A percentile compares a stretch with the other conserved stretches of the same genome.
Evolutionary conservation across 73 alveolate species (phyloP).

Genomic region (Stentor roeselii): DNA sequence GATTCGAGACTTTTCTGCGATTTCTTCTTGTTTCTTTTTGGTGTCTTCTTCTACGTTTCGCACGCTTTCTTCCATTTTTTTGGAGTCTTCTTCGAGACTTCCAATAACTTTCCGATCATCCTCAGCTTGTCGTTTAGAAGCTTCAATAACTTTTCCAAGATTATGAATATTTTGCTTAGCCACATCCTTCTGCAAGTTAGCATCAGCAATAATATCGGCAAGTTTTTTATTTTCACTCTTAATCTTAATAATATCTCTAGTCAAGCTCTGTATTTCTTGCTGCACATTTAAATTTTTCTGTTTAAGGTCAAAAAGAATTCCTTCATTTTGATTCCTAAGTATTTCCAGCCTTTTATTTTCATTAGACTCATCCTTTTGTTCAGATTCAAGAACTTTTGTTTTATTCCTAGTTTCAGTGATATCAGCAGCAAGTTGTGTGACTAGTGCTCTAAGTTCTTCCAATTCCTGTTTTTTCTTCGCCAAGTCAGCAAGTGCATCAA

Average conservation of each 20-base stretch:
- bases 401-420: slow-evolving; percentile 1
- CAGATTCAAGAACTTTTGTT: slow-evolving; percentile 23
- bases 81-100: slow-evolving; percentile 47
- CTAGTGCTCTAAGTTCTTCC: slow-evolving; percentile 4
- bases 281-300: slow-evolving; percentile 41
- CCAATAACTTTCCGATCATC: slow-evolving; percentile 39
- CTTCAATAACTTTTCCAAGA: slow-evolving; percentile 70
- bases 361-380: slow-evolving; percentile 22
- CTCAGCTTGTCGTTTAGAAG: slow-evolving; percentile 58
- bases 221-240: slow-evolving; percentile 30
- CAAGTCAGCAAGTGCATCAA: slow-evolving; percentile 39
- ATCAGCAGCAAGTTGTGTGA: slow-evolving; percentile 9
- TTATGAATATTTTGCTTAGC: slow-evolving; percentile 60
- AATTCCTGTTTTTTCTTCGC: slow-evolving; percentile 36
- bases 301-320: slow-evolving; percentile 48
- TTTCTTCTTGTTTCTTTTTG: slow-evolving; percentile 37
- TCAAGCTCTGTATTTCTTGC: slow-evolving; percentile 37
- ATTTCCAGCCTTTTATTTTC: slow-evolving; percentile 12
- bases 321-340: slow-evolving; percentile 40
- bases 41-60: slow-evolving; percentile 33
- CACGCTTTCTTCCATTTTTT: slow-evolving; percentile 43
- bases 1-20: slow-evolving; percentile 28
- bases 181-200: slow-evolving; percentile 52
- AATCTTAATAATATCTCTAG: slow-evolving; percentile 34
- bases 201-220: slow-evolving; percentile 36